These are phyloP conservation scores for Penicillium dipodomyicola DNA, from an alignment of 495 filamentous ascomycete genomes.

Conservation along the genomic window DNA sequence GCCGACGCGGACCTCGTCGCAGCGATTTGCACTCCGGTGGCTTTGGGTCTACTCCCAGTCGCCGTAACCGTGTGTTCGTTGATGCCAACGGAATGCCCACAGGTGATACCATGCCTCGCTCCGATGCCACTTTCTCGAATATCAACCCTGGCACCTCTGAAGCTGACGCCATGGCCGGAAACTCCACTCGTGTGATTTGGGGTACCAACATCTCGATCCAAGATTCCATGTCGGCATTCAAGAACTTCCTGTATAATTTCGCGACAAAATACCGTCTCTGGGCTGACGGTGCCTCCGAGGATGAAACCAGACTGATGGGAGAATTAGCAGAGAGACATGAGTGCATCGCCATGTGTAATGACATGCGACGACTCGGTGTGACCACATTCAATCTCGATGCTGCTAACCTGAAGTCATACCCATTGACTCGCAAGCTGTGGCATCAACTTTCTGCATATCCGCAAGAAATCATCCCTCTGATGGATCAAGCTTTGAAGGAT, in stretches of 20 bases:
- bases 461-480: constrained; percentile 90
- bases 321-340: constrained; percentile 63
- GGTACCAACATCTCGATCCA: constrained; percentile 94
- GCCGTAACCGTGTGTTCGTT: constrained; percentile 71
- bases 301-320: constrained; percentile 63
- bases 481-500: constrained; percentile 94
- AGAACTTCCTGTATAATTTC: constrained; percentile 87
- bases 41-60: constrained; percentile 60
- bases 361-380: constrained; percentile 82
- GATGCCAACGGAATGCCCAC: constrained; percentile 77
- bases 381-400: constrained; percentile 84
- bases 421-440: constrained; percentile 88
- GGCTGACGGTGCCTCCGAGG: constrained; percentile 74
- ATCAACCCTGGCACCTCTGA: constrained; percentile 86
- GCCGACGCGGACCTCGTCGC: constrained; percentile 56
- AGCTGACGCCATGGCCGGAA: constrained; percentile 79
- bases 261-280: constrained; percentile 91
- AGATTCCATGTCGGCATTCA: constrained; percentile 81
- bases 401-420: constrained; percentile 88
- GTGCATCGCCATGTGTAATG: constrained; percentile 82
- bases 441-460: constrained; percentile 91
- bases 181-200: constrained; percentile 84
- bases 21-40: constrained; percentile 81
- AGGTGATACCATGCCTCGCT: constrained; percentile 50
- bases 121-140: constrained; percentile 87